Base-by-base conservation (phyloP, 2,329 filamentous ascomycete species). In the Penicillium oxalicum region DNA sequence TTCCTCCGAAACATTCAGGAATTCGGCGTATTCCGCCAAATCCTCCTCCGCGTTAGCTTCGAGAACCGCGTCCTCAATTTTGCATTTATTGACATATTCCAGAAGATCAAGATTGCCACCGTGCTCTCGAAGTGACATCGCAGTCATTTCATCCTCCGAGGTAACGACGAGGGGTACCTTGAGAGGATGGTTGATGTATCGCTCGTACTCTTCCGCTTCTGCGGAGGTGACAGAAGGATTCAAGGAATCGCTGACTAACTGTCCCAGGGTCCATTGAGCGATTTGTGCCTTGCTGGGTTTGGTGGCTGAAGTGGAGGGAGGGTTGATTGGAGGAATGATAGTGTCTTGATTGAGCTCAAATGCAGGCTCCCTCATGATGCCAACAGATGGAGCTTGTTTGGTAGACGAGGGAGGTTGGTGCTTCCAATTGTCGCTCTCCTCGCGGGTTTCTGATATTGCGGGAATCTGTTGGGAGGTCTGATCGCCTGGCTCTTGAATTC, bases 181-280 rank as follows among this genome's bases (percentile, higher is more conserved):
- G 48, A 95, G 84, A 1, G 93, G 91, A 62, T 98, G 93, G 41
- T 80, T 82, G 57, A 98, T 83, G 69, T 97, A 98, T 25, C 86
- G 82, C 50, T 84, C 80, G 66, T 98, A 98, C 65, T 97, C 93
- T 40, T 86, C 83, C 25, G 83, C 82, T 71, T 97, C 91, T 35
- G 81, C 78, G 6, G 78, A 71, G 6, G 81, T 86, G 34, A 98
- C 88, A 0, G 82, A 84, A 1, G 93, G 93, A 56, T 95, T 87
- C 39, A 97, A 77, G 4, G 88, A 93, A 65, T 91, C 87, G 45
- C 84, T 79, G 39, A 96, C 86, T 43, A 95, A 85, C 62, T 94
- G 86, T 13, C 86, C 86, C 41, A 96, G 86, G 0, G 88, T 94
- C 85, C 87, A 91, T 65, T 95, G 89, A 11, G 88, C 86, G 27